Conservation (phyloP, 2,329 filamentous ascomycete species). For the Plenodomus tracheiphilus region DNA sequence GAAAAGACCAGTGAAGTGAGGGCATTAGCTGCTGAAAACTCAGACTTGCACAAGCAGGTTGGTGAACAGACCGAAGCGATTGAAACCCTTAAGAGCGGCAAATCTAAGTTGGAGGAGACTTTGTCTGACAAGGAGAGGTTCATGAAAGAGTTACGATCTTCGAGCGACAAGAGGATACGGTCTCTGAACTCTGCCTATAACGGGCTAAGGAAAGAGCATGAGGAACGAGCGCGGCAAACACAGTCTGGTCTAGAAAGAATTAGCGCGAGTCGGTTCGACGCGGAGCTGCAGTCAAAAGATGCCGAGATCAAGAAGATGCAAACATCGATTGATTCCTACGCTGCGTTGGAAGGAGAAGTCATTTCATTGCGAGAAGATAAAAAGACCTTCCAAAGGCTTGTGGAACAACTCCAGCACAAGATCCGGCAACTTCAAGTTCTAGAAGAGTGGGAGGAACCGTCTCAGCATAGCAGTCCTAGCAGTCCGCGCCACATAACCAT, state of each 20-base stretch:
- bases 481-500: conserved; percentile 15
- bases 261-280: conserved; percentile 12
- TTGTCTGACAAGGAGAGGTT: conserved; percentile 31
- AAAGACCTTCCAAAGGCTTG: conserved; percentile 33
- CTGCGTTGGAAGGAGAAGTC: conserved; percentile 36
- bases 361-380: conserved; percentile 34
- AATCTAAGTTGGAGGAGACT: conserved; percentile 25
- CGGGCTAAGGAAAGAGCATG: conserved; percentile 20
- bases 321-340: conserved; percentile 27
- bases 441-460: conserved; percentile 24
- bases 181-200: conserved; percentile 28
- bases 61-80: conserved; percentile 30
- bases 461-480: conserved; percentile 8
- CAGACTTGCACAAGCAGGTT: conserved; percentile 31
- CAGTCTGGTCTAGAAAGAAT: conserved; percentile 9
- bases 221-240: conserved; percentile 19
- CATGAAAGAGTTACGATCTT: conserved; percentile 28
- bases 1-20: conserved; percentile 35
- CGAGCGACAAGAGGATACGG: conserved; percentile 23
- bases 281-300: conserved; percentile 30
- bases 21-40: conserved; percentile 31
- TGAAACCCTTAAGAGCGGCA: conserved; percentile 23
- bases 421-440: conserved; percentile 30
- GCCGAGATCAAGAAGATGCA: conserved; percentile 31
- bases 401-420: conserved; percentile 37